phyloP scores from a whole-genome alignment of 2,329 filamentous ascomycete species.

The Ophiostoma piceae region DNA sequence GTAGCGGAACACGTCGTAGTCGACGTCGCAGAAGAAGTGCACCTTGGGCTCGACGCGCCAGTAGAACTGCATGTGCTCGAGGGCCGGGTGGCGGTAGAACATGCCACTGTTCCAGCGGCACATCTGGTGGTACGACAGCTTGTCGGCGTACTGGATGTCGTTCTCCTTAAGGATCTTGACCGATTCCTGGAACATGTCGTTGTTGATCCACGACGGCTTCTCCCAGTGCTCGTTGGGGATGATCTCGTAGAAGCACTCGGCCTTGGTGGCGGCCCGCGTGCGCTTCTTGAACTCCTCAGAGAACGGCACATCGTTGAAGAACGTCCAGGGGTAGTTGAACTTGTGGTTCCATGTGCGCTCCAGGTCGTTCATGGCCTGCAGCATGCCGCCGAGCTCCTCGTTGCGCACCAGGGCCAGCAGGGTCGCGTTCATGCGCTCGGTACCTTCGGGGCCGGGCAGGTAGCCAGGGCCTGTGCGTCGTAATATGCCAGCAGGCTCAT shows the following conservation, averaged over 20 bases:
- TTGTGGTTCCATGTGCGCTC: conserved; percentile 96
- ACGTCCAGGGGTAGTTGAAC: conserved; percentile 99
- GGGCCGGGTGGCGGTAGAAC: conserved; percentile 93
- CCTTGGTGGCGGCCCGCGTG: conserved; percentile 78
- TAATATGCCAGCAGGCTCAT: conserved; percentile 74
- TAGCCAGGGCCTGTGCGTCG: conserved; percentile 72
- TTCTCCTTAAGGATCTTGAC: conserved; percentile 76
- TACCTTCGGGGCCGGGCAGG: conserved; percentile 65
- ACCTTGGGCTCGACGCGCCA: conserved; percentile 99
- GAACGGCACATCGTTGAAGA: conserved; percentile 96
- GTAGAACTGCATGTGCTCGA: conserved; percentile 81
- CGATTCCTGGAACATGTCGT: conserved; percentile 78
- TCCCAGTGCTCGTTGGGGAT: conserved; percentile 97
- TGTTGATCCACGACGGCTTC: conserved; percentile 85
- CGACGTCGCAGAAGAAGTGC: conserved; percentile 97
- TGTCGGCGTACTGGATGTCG: conserved; percentile 82
- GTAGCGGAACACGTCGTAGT: conserved; percentile 97
- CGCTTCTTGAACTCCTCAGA: conserved; percentile 84
- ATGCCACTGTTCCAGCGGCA: conserved; percentile 98
- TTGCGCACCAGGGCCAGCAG: conserved; percentile 89
- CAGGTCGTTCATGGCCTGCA: conserved; percentile 83
- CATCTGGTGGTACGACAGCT: conserved; percentile 96
- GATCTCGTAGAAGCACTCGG: conserved; percentile 77
- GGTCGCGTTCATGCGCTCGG: conserved; percentile 86
- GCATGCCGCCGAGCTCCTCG: conserved; percentile 75